Conservation (phyloP, 2,329 filamentous ascomycete genomes). For the Aspergillus aculeatus region DNA sequence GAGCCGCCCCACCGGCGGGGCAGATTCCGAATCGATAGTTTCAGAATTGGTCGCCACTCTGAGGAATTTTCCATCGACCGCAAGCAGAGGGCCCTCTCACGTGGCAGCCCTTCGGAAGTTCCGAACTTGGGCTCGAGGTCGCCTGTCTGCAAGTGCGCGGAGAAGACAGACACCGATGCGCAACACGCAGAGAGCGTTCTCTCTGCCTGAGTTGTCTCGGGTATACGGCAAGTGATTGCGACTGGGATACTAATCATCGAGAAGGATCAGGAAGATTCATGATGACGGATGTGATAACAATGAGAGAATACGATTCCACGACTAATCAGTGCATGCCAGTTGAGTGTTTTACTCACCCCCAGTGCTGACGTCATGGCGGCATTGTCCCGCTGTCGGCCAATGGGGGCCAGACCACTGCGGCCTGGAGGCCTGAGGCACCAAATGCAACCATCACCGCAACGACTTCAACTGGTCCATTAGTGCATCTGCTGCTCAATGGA, state of each 20-base stretch:
- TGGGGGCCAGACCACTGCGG: neutral
- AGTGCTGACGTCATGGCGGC: constrained; percentile 2
- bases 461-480: neutral
- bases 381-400: neutral
- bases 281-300: neutral
- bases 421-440: neutral
- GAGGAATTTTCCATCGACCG: neutral
- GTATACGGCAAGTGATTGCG: no score
- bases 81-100: neutral
- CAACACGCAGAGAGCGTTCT: no score
- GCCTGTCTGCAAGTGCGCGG: neutral
- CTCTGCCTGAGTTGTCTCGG: no score
- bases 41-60: neutral
- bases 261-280: neutral
- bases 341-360: no score
- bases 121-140: neutral
- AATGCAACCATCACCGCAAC: neutral
- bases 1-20: neutral
- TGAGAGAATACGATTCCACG: neutral
- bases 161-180: no score
- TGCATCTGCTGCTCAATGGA: neutral
- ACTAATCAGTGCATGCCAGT: neutral
- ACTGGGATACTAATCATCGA: neutral
- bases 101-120: neutral
- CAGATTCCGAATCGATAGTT: neutral